A percentile compares a stretch with the other conserved stretches of the same genome.
These are phyloP conservation scores for Ceratocystis harringtonii DNA, from an alignment of 2,329 filamentous ascomycete species.

Conservation along the genomic window DNA sequence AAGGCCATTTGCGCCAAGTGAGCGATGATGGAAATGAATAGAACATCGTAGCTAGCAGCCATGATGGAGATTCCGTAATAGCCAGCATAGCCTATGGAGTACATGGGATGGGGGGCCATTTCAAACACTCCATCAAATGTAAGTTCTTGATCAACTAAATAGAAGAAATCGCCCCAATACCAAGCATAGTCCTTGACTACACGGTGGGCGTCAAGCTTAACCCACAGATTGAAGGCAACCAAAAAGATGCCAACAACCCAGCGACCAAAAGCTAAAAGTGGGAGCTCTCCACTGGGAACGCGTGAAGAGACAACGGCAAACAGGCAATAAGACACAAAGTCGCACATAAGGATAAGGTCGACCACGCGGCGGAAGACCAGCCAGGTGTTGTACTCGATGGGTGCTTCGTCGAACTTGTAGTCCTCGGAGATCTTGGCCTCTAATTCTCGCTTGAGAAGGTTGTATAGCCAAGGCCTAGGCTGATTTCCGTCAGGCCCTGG, in stretches of 20 bases:
- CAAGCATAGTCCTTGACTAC: conserved; percentile 98
- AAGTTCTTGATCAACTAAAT: conserved; percentile 90
- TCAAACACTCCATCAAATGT: conserved; percentile 98
- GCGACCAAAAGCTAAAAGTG: conserved; percentile 53
- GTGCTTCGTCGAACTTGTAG: conserved; percentile 84
- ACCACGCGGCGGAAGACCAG: conserved; percentile 88
- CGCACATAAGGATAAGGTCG: conserved; percentile 95
- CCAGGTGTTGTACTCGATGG: conserved; percentile 98
- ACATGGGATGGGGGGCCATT: conserved; percentile 98
- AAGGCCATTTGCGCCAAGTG: conserved; percentile 92
- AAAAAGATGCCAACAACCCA: conserved; percentile 67
- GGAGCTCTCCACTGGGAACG: conserved; percentile 56
- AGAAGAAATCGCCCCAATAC: conserved; percentile 99
- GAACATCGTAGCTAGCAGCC: conserved; percentile 91
- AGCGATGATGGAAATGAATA: conserved; percentile 91
- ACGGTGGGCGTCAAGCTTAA: conserved; percentile 91
- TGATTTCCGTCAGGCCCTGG: conserved; percentile 61
- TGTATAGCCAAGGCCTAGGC: conserved; percentile 67
- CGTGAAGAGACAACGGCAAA: conserved; percentile 82
- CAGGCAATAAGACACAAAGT: conserved; percentile 91
- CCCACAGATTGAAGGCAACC: conserved; percentile 92
- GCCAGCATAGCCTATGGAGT: conserved; percentile 92
- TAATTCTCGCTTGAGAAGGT: conserved; percentile 71
- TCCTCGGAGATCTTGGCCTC: conserved; percentile 89
- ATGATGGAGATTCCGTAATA: conserved; percentile 98